Percentiles rank a stretch among this genome's conserved stretches.
These are phyloP conservation scores for Venturia asperata DNA, from an alignment of 2,329 filamentous ascomycete genomes.

Conservation along the genomic window DNA sequence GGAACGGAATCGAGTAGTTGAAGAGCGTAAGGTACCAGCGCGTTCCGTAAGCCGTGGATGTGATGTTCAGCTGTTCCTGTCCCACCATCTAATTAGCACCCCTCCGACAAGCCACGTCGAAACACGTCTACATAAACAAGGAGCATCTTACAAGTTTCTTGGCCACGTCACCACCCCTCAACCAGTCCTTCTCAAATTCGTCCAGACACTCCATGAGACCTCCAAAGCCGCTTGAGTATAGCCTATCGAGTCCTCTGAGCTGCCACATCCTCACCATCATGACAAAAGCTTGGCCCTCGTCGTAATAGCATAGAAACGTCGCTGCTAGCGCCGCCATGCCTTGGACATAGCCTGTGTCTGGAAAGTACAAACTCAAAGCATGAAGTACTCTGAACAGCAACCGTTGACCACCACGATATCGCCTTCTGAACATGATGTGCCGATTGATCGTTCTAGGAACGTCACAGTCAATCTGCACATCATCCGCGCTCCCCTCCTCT, in stretches of 20 bases:
- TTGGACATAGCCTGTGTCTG: conserved; percentile 89
- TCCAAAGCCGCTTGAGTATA: conserved; percentile 78
- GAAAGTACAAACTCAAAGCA: conserved; percentile 83
- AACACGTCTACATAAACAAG: not conserved
- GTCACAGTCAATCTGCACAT: conserved; percentile 94
- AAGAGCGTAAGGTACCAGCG: conserved; percentile 97
- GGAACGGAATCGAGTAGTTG: conserved; percentile 92
- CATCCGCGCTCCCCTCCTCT: conserved; percentile 70
- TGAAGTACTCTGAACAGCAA: conserved; percentile 89
- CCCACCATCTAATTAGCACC: not conserved
- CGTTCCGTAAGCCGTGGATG: conserved; percentile 88
- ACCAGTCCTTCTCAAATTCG: conserved; percentile 81
- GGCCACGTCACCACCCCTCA: conserved; percentile 69
- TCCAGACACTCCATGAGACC: conserved; percentile 79
- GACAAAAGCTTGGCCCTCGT: conserved; percentile 88
- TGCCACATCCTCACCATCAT: conserved; percentile 97
- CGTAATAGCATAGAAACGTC: conserved; percentile 91
- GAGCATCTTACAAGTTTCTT: conserved; percentile 59
- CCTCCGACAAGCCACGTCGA: not conserved
- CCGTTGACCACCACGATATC: conserved; percentile 88
- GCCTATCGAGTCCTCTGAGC: conserved; percentile 71
- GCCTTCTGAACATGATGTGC: conserved; percentile 92
- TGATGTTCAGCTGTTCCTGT: conserved; percentile 69
- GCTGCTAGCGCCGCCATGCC: conserved; percentile 94
- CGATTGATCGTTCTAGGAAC: conserved; percentile 90